A percentile compares a stretch with the other conserved stretches of the same genome.
These are phyloP conservation scores for Xylona heveae DNA, from an alignment of 495 filamentous ascomycete species.

Conservation along the genomic window DNA sequence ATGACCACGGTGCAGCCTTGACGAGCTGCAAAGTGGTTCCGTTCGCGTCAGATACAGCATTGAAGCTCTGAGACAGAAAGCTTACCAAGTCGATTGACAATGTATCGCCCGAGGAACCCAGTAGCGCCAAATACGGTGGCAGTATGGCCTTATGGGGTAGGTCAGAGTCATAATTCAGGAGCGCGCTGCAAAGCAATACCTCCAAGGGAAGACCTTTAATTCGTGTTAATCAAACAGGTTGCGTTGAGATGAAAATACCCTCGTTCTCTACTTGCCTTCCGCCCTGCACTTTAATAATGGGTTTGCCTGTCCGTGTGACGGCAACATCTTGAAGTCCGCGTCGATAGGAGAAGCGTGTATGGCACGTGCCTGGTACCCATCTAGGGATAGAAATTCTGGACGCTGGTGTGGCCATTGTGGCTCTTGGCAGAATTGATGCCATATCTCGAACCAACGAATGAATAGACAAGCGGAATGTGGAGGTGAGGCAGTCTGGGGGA, in stretches of 20 bases:
- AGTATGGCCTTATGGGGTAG: slow-evolving; percentile 64
- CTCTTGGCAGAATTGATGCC: too few species aligned
- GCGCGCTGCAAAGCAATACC: slow-evolving; percentile 29
- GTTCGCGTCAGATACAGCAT: background rate
- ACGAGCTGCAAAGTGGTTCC: slow-evolving; percentile 41
- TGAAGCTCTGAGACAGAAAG: background rate
- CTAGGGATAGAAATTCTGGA: too few species aligned
- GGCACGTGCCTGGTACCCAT: too few species aligned
- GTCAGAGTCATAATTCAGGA: slow-evolving; percentile 10
- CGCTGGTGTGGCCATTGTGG: too few species aligned
- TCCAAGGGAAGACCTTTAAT: slow-evolving; percentile 55
- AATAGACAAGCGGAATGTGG: too few species aligned
- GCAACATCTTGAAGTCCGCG: slow-evolving; percentile 53
- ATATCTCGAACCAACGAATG: too few species aligned
- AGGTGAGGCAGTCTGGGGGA: too few species aligned
- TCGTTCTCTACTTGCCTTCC: slow-evolving; percentile 43
- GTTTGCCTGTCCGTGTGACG: slow-evolving; percentile 74
- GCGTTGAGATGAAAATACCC: slow-evolving; percentile 9
- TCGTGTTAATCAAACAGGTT: slow-evolving; percentile 4
- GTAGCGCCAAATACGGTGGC: slow-evolving; percentile 97
- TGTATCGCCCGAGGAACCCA: slow-evolving; percentile 88
- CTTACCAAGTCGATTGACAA: slow-evolving; percentile 84
- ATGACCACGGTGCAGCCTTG: slow-evolving; percentile 85
- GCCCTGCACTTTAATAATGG: slow-evolving; percentile 60
- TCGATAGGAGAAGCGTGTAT: too few species aligned